Percentiles rank a stretch among this genome's conserved stretches.
Conservation (phyloP, 495 filamentous ascomycete species). For the Arthonia radiata region DNA sequence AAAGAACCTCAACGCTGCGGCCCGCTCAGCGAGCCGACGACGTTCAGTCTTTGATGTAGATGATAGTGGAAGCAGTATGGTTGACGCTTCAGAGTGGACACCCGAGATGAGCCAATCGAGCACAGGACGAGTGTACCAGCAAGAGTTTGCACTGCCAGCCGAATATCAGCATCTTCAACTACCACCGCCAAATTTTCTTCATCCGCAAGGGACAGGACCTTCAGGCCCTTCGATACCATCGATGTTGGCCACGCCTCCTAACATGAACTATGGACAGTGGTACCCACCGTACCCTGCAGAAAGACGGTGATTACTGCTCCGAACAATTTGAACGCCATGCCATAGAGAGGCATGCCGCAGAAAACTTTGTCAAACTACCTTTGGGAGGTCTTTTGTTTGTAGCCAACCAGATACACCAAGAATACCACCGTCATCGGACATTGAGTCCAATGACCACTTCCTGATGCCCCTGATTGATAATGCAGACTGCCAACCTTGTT, state of each 20-base stretch:
- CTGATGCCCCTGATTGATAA: slow-evolving; percentile 31
- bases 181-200: not conserved
- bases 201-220: slow-evolving; percentile 19
- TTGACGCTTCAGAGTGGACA: too few species aligned
- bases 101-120: too few species aligned
- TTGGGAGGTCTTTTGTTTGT: too few species aligned
- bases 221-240: slow-evolving; percentile 15
- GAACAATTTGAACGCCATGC: not conserved
- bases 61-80: not conserved
- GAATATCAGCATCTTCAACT: not conserved
- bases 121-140: too few species aligned
- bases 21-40: slow-evolving; percentile 10
- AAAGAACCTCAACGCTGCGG: slow-evolving; percentile 19
- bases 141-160: not conserved
- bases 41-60: not conserved
- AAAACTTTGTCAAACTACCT: too few species aligned
- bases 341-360: not conserved
- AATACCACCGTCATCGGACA: slow-evolving; percentile 21
- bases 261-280: not conserved
- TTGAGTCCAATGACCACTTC: slow-evolving; percentile 57
- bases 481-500: slow-evolving; percentile 42
- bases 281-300: not conserved
- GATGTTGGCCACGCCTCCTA: not conserved
- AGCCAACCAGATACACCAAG: slow-evolving; percentile 1
- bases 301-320: not conserved